Conservation (phyloP, 257 asterid species). For the Gardenia jasminoides region DNA sequence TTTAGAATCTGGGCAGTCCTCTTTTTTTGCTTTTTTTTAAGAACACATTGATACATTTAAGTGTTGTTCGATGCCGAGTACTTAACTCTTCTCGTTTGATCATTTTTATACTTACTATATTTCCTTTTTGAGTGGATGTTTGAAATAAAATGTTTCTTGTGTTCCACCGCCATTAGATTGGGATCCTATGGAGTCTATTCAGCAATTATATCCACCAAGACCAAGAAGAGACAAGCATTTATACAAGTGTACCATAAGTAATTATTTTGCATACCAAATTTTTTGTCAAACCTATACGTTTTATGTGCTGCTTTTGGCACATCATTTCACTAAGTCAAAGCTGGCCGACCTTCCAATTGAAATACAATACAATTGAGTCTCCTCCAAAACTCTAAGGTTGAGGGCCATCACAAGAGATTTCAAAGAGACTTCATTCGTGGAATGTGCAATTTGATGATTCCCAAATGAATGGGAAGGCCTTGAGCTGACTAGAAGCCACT, state of each 20-base stretch:
- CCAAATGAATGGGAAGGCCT: constrained; percentile 23
- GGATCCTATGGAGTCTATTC: constrained; percentile 31
- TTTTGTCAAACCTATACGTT: constrained; percentile 38
- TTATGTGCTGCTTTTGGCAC: constrained; percentile 27
- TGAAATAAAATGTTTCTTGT: background rate
- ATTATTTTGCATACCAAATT: constrained; percentile 18
- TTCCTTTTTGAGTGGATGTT: background rate
- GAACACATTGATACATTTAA: constrained; percentile 18
- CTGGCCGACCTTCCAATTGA: constrained; percentile 45
- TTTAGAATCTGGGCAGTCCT: background rate
- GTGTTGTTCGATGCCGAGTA: constrained; percentile 4
- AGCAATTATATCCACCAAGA: constrained; percentile 21
- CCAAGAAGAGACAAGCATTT: constrained; percentile 27
- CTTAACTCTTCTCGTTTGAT: background rate
- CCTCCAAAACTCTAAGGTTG: constrained; percentile 24
- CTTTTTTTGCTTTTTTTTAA: background rate
- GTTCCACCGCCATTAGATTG: constrained; percentile 8
- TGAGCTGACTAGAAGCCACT: constrained; percentile 24
- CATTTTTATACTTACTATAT: background rate
- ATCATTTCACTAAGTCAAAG: constrained; percentile 47
- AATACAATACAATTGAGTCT: constrained; percentile 23
- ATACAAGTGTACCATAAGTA: too few relatives aligned
- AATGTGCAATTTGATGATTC: constrained; percentile 27
- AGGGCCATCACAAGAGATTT: background rate
- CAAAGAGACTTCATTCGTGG: constrained; percentile 28